Base-by-base conservation (phyloP, 176 grass and related monocot species). In the Rhynchospora breviuscula region DNA sequence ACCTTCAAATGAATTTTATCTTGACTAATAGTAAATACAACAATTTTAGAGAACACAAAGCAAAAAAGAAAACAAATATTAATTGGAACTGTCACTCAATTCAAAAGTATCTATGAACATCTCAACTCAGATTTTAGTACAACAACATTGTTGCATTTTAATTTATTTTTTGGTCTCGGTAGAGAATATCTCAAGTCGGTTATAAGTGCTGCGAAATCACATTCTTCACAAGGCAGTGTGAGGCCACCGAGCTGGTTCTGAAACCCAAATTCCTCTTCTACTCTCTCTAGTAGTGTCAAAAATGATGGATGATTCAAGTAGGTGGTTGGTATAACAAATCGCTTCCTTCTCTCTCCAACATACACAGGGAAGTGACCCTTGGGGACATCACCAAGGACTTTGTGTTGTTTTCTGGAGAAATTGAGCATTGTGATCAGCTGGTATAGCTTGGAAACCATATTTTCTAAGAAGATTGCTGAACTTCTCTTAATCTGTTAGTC, bases 221-320 rank as follows among this genome's bases (percentile, higher is more conserved):
- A 58, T 85, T 91, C 87, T 12, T 80, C 83, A 81, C 86, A 89
- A 0, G 84, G 89, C 60, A 91, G 74, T 17, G 59, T 56, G 18
- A 91, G 87, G 10, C 73, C 87, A 63, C 69, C 85, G 43, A 56
- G 43, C 18, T 85, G 81, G 74, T 93, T 88, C 70, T 90, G 81
- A 44, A 93, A 86, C 0, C 86, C 91, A 83, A 88, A 93, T 70
- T 82, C 88, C 81, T 90, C 88, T 87, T 88, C 86, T 0, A 78
- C 88, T 65, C 83, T 85, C 79, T 90, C 65, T 7, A 93, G 86
- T 35, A 93, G 86, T 68, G 66, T 82, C 61, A 90, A 81, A 79
- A 93, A 93, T 80, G 87, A 11, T 45, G 91, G 84, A 40, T 82
- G 84, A 63, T 78, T 88, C 46, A 93, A 85, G 81, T 88, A 86